Percentiles rank a stretch among this genome's conserved stretches.
phyloP scores from a whole-genome alignment of 1,139 yeast genomes.

The Kodamaea derodonti region DNA sequence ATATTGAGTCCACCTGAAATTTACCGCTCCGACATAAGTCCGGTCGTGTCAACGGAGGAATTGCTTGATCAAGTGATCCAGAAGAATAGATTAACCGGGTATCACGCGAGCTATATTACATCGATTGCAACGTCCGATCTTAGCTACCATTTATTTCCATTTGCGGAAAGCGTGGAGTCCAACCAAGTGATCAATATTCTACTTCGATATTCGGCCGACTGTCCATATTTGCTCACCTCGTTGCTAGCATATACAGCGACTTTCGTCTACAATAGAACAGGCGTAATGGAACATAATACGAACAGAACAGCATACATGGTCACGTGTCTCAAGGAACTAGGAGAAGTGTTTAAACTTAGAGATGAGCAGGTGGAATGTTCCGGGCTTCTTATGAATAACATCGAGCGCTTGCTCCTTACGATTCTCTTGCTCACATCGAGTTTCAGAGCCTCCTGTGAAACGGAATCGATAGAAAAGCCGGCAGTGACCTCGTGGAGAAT shows the following conservation, averaged over 20 bases:
- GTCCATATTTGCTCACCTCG: slow-evolving; percentile 34
- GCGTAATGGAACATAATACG: slow-evolving; percentile 26
- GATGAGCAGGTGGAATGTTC: slow-evolving; percentile 7
- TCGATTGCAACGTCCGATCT: slow-evolving; percentile 26
- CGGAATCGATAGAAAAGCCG: slow-evolving; percentile 10
- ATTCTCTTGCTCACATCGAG: slow-evolving; percentile 34
- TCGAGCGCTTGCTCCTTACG: slow-evolving; percentile 37
- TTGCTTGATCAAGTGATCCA: slow-evolving; percentile 23
- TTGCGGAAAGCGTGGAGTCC: slow-evolving; percentile 32
- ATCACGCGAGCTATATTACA: slow-evolving; percentile 31
- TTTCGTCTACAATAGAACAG: slow-evolving; percentile 32
- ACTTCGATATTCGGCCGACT: slow-evolving; percentile 30
- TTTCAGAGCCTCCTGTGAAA: slow-evolving; percentile 30
- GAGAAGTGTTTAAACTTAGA: slow-evolving; percentile 28
- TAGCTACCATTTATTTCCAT: slow-evolving; percentile 34
- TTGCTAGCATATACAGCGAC: slow-evolving; percentile 38
- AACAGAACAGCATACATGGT: slow-evolving; percentile 30
- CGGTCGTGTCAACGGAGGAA: slow-evolving; percentile 15
- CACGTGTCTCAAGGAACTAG: slow-evolving; percentile 29
- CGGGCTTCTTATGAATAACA: slow-evolving; percentile 20
- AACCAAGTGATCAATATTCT: slow-evolving; percentile 34
- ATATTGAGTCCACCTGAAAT: slow-evolving; percentile 1
- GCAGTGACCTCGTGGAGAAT: slow-evolving; percentile 32
- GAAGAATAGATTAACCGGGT: slow-evolving; percentile 22
- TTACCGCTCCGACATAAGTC: slow-evolving; percentile 2